Evolutionary conservation across 768 basidiomycete species (phyloP), one percentile per base, ranked within the genome.

Genomic region (Boletus rubroflammeus): DNA sequence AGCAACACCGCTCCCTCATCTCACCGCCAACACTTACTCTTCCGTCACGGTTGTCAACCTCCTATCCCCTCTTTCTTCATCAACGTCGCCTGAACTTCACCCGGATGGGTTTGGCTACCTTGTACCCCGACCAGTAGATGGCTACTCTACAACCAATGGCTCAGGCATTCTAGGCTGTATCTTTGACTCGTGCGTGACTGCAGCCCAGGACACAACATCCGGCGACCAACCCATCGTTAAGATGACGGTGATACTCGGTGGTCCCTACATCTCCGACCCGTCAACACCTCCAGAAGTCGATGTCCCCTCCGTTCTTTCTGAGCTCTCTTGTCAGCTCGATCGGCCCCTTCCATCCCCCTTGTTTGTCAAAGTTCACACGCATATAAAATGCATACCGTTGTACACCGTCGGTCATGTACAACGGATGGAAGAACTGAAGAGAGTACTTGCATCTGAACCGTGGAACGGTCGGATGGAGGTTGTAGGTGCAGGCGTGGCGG

Each of bases 31-130:
- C 41, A 17, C 41, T 15, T 8, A 9, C 11, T 29, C 28, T 11
- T 28, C 26, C n/a, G 10, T 28, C 6, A 8, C 40, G 6, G 14
- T 25, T 4, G 40, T 41, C 40, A 14, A 15, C 23, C 10, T 23
- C 14, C 13, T 23, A 21, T 41, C 23, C 40, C 13, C n/a, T 8
- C 29, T 19, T 8, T 8, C 29, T 14, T 6, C 6, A 13, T 13
- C 44, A 45, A 7, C 28, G 6, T n/a, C n/a, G n/a, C 28, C n/a
- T 8, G 19, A 46, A 19, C 77, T 93, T 47, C 88, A 91, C 61
- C 91, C 93, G 0, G 76, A 77, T 3, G 94, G 93, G 2, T 97
- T 97, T 67, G 93, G 94, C 6, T 96, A 93, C 74, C 85, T 97
- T 63, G 81, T 96, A 47, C 91, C 94, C 1, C 87, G 93, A 8